A percentile compares a stretch with the other conserved stretches of the same genome.
Conservation (phyloP, 2,329 filamentous ascomycete species). For the Ophiostoma perfectum region DNA sequence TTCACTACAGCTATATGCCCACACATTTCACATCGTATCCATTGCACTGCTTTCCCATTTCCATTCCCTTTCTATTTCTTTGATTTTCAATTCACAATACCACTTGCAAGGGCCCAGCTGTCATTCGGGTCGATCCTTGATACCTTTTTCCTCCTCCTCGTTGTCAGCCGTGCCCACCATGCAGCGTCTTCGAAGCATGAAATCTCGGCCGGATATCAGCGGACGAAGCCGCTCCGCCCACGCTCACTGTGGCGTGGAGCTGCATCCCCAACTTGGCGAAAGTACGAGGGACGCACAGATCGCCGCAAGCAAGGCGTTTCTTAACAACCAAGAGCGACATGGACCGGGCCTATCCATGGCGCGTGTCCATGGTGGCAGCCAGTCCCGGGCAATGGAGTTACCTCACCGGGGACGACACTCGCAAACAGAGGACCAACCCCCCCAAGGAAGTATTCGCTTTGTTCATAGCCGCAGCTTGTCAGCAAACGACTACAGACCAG, state of each 20-base stretch:
- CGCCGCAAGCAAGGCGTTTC: conserved; percentile 58
- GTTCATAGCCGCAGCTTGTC: conserved; percentile 27
- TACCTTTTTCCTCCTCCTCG: not conserved
- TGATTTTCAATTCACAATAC: not conserved
- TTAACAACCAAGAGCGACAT: conserved; percentile 40
- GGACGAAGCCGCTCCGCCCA: conserved; percentile 49
- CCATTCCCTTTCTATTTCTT: conserved; percentile 1
- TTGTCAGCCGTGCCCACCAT: not conserved
- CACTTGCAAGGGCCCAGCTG: not conserved
- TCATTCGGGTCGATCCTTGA: not conserved
- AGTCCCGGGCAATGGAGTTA: not conserved
- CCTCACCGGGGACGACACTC: not conserved
- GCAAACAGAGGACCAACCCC: conserved; percentile 20
- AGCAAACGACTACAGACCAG: not conserved
- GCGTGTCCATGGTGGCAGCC: not conserved
- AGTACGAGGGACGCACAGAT: conserved; percentile 56
- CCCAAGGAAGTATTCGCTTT: conserved; percentile 53
- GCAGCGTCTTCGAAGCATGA: conserved; percentile 39
- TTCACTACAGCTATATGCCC: conserved; percentile 11
- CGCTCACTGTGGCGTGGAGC: conserved; percentile 34
- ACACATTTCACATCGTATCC: conserved; percentile 14
- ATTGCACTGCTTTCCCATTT: not conserved
- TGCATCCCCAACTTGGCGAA: conserved; percentile 40
- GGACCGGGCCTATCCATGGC: too few relatives aligned
- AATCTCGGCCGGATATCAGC: conserved; percentile 40